Evolutionary conservation across 2,329 filamentous ascomycete genomes (phyloP), one percentile per base, ranked within the genome.

Genomic region (Pseudogymnoascus sp.): DNA sequence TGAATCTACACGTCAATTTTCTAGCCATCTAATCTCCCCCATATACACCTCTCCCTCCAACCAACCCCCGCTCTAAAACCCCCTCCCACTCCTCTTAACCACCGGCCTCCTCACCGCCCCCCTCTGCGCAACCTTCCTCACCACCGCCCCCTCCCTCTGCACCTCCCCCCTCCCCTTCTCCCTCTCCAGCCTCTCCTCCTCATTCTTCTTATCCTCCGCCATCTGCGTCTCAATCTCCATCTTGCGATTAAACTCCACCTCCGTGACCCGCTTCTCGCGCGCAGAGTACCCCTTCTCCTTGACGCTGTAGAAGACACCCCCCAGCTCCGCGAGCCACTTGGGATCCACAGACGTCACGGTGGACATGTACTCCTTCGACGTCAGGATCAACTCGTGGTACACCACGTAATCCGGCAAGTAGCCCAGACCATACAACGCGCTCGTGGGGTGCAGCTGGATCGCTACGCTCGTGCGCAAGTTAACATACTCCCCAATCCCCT

Each of bases 271-370:
- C 76, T 92, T 93, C 71, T 96, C 90, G 26, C 90, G 83, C 11
- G 88, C 86, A 13, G 90, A 96, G 73, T 96, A 99, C 1, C 93
- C 95, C 77, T 99, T 99, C 77, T 97, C 93, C 77, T 96, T 97
- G 72, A 99, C 84, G 1, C 89, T 95, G 76, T 97, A 99, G 75
- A 99, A 99, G 0, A 99, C 95, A 1, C 93, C 95, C 35, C 96
- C 95, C 5, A 99, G 81, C 73, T 99, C 95, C 6, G 95, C 95
- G 42, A 99, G 84, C 95, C 95, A 99, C 73, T 96, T 91, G 61
- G 95, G 93, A 74, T 99, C 95, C 1, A 99, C 95, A 1, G 91
- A 86, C 4, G 95, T 99, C 9, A 99, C 95, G 4, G 91, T 96
- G 2, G 91, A 96, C 87, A 99, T 97, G 79, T 97, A 99, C 74